Evolutionary conservation across 164 flowering plant genomes (phyloP).

Genomic region (Paratinospora sagittata): DNA sequence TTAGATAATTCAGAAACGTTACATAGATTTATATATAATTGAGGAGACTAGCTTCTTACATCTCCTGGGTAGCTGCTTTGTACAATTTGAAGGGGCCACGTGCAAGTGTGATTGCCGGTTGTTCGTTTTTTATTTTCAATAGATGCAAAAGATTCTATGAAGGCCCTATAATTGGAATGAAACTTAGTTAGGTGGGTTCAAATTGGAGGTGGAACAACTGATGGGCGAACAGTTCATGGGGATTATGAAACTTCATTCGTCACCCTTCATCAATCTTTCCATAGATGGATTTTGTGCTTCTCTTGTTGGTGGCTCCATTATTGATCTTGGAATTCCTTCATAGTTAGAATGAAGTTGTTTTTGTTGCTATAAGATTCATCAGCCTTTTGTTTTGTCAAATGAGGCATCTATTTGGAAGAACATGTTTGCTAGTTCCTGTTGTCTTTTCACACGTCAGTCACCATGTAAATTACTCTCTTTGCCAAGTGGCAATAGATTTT

Average conservation of each 20-base stretch:
- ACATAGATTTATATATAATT: background rate
- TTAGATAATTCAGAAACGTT: no score
- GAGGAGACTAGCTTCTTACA: no score
- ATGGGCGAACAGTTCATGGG: background rate
- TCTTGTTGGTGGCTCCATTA: background rate
- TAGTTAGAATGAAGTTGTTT: background rate
- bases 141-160: background rate
- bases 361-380: background rate
- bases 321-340: background rate
- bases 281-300: background rate
- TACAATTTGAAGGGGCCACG: background rate
- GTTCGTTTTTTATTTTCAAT: background rate
- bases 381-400: background rate
- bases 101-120: background rate
- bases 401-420: background rate
- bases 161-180: background rate
- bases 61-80: background rate
- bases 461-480: background rate
- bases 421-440: no score
- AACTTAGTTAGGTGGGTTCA: background rate
- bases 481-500: background rate
- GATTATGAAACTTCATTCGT: no score
- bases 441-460: no score
- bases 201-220: background rate
- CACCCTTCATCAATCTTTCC: background rate